Evolutionary conservation across 2,329 filamentous ascomycete genomes (phyloP).

Genomic region (Botrytis byssoidea): DNA sequence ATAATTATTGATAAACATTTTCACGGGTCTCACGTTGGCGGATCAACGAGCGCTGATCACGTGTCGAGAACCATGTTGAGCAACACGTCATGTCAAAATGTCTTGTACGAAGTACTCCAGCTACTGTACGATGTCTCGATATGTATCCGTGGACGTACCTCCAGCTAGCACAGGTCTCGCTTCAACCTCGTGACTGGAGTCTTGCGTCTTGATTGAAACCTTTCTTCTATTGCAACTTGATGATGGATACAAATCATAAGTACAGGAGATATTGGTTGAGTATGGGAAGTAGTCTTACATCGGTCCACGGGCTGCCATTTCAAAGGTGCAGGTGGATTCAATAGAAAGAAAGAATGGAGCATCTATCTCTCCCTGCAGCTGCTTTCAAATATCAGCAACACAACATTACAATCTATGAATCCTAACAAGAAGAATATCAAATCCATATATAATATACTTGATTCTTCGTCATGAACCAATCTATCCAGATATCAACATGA

Average conservation of each 20-base stretch:
- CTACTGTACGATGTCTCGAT: too few relatives aligned
- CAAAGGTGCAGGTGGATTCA: too few relatives aligned
- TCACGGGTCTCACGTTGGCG: not conserved
- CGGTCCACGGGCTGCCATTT: too few relatives aligned
- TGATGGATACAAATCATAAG: not conserved
- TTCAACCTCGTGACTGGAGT: not conserved
- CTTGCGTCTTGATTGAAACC: not conserved
- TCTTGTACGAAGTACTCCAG: too few relatives aligned
- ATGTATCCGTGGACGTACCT: too few relatives aligned
- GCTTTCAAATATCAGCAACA: too few relatives aligned
- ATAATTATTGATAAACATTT: conserved; percentile 14
- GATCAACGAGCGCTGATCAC: not conserved
- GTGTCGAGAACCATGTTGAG: not conserved
- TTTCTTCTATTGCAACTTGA: not conserved
- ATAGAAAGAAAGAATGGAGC: too few relatives aligned
- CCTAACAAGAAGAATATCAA: not conserved
- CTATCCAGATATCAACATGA: not conserved
- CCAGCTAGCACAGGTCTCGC: not conserved
- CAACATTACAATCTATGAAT: too few relatives aligned
- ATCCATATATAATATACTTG: not conserved
- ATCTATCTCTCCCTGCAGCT: not conserved
- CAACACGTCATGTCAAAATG: not conserved
- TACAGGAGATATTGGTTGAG: too few relatives aligned
- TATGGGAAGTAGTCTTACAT: too few relatives aligned
- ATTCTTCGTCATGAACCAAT: not conserved